A percentile compares a stretch with the other conserved stretches of the same genome.
These are phyloP conservation scores for Nyctanthes arbortristis DNA, from an alignment of 257 asterid genomes.

Conservation along the genomic window DNA sequence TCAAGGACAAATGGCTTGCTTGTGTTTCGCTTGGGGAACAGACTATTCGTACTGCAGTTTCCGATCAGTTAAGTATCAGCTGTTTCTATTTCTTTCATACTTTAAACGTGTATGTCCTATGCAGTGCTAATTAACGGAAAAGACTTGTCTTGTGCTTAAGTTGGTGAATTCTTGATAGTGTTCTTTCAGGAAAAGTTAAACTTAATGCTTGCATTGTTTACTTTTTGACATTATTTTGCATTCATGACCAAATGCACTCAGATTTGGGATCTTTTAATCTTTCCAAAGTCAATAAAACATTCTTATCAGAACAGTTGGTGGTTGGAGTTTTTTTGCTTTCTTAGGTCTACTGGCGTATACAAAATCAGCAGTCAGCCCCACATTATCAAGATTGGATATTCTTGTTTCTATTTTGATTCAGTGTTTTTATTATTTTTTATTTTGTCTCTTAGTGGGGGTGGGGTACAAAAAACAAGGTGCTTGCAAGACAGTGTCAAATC, in stretches of 20 bases:
- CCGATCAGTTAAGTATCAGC: conserved; percentile 67
- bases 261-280: background rate
- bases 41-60: conserved; percentile 74
- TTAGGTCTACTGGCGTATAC: no score
- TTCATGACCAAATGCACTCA: background rate
- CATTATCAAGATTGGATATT: no score
- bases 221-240: no score
- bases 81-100: conserved; percentile 10
- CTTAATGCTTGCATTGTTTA: no score
- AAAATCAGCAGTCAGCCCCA: no score
- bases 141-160: background rate
- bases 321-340: background rate
- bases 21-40: conserved; percentile 93
- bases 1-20: conserved; percentile 95
- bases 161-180: background rate
- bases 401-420: no score
- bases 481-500: background rate
- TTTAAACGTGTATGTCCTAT: background rate
- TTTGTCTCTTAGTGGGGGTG: no score
- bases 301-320: background rate
- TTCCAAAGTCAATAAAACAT: background rate
- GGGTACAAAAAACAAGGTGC: background rate
- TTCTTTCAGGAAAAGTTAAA: no score
- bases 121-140: no score
- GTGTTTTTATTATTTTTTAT: no score